Conservation (phyloP, 768 basidiomycete genomes). For the Boletus coccyginus region DNA sequence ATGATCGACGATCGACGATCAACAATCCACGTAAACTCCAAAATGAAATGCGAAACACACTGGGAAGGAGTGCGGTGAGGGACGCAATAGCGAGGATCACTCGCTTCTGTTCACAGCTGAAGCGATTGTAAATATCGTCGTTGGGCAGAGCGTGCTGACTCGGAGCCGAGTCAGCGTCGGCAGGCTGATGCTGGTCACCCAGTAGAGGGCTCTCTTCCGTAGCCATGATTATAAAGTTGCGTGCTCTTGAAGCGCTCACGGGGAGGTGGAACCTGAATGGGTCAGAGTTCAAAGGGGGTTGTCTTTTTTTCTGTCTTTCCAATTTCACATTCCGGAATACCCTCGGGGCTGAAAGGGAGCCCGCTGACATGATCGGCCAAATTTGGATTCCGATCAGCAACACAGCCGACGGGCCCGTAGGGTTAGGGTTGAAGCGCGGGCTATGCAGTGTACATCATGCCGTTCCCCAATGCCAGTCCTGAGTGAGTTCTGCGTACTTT, state of each 20-base stretch:
- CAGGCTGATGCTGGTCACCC: not conserved
- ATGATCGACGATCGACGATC: not conserved
- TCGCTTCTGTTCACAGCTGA: constrained; percentile 50
- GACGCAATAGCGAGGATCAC: constrained; percentile 57
- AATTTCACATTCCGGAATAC: too few relatives aligned
- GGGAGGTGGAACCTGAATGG: not conserved
- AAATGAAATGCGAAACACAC: constrained; percentile 36
- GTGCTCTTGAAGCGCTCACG: not conserved
- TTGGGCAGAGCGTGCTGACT: constrained; percentile 3
- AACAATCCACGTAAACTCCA: not conserved
- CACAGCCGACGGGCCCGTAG: too few relatives aligned
- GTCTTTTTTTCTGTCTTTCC: not conserved
- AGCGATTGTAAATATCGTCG: constrained; percentile 53
- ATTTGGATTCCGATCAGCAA: too few relatives aligned
- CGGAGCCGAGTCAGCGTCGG: not conserved
- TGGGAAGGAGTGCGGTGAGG: constrained; percentile 58
- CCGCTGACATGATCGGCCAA: too few relatives aligned
- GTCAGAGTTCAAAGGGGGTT: not conserved
- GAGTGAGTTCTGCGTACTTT: too few relatives aligned
- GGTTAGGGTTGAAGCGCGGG: too few relatives aligned
- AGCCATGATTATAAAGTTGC: constrained; percentile 9
- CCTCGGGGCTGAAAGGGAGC: too few relatives aligned
- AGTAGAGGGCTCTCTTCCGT: constrained; percentile 33
- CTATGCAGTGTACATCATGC: too few relatives aligned
- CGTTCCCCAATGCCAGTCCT: too few relatives aligned